phyloP scores from a whole-genome alignment of 306 rosid genomes.

The cucumber (Cucumis sativus) region Cucumber_9930_V3 NC_026657.2:33119001-33119500 shows the following conservation, averaged over 20 bases:
- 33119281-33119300: conserved; percentile 93
- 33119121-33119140: conserved; percentile 76
- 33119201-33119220: conserved; percentile 18
- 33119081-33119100: conserved; percentile 93
- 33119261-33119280: conserved; percentile 98
- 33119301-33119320: conserved; percentile 92
- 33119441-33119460: conserved; percentile 70
- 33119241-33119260: conserved; percentile 3
- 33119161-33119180: conserved; percentile 91
- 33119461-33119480: conserved; percentile 94
- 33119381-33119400: conserved; percentile 94
- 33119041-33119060: not conserved
- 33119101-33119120: conserved; percentile 77
- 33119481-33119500: conserved; percentile 50
- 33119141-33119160: conserved; percentile 82
- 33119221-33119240: conserved; percentile 5
- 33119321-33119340: conserved; percentile 64
- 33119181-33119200: conserved; percentile 39
- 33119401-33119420: conserved; percentile 89
- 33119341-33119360: conserved; percentile 80
- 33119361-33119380: conserved; percentile 94
- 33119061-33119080: conserved; percentile 12
- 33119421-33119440: conserved; percentile 85
- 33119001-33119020: conserved; percentile 45
- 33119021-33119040: not conserved